Evolutionary conservation across 1,139 yeast species (phyloP).

Genomic region (Waltiozyma sp.): DNA sequence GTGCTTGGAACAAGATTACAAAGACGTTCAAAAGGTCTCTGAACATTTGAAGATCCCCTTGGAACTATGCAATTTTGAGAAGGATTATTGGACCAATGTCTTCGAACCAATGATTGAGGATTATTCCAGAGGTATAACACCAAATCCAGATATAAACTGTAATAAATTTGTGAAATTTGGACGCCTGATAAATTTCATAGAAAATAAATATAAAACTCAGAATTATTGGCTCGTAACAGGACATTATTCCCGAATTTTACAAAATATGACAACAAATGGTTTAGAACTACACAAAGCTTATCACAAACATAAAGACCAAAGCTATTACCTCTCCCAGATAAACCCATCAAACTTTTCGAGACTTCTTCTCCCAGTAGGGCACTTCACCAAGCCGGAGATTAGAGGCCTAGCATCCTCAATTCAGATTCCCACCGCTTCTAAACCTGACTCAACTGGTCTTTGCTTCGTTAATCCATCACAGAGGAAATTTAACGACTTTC

Average conservation of each 20-base stretch:
- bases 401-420: not conserved
- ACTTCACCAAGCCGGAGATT: not conserved
- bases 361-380: slow-evolving; percentile 12
- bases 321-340: slow-evolving; percentile 27
- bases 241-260: slow-evolving; percentile 67
- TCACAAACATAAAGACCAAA: not conserved
- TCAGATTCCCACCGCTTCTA: slow-evolving; percentile 52
- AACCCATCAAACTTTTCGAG: slow-evolving; percentile 76
- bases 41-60: slow-evolving; percentile 51
- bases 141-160: slow-evolving; percentile 91
- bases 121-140: slow-evolving; percentile 69
- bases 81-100: slow-evolving; percentile 86
- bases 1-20: slow-evolving; percentile 86
- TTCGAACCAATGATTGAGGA: slow-evolving; percentile 81
- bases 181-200: slow-evolving; percentile 44
- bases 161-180: slow-evolving; percentile 85
- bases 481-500: slow-evolving; percentile 64
- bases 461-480: slow-evolving; percentile 68
- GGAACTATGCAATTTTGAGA: slow-evolving; percentile 73
- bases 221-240: slow-evolving; percentile 90
- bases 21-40: slow-evolving; percentile 63
- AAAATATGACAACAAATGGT: slow-evolving; percentile 25
- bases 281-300: not conserved
- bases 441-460: slow-evolving; percentile 90
- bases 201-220: slow-evolving; percentile 23